Evolutionary conservation across 2,329 filamentous ascomycete species (phyloP), one percentile per base, ranked within the genome.

Genomic region (Lachnellula arida): DNA sequence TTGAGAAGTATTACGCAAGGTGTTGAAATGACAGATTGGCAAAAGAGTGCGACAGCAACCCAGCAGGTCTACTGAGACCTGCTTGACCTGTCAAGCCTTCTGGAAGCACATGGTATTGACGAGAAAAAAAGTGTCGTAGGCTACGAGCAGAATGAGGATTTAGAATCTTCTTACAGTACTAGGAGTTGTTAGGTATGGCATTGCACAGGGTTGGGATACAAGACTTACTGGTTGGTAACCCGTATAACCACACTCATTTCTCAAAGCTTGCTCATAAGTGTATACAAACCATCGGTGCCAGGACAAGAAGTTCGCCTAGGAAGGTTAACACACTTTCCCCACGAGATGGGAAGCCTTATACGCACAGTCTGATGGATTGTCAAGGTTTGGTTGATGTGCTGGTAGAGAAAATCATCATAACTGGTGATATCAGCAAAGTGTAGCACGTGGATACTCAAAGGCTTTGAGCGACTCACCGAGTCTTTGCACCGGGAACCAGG

Each of bases 251-350:
- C 76, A 78, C 51, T 75, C 71, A 2, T 74, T 63, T 46, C 70
- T 66, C 4, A 78, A 68, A 25, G 72, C 73, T 55, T 72, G 64
- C 58, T 78, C 76, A 55, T 73, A 77, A 15, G 72, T 64, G 53
- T 67, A 71, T 44, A 73, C 65, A 60, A 72, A 76, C 57, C 74
- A 73, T 42, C 76, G 71, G 56, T 78, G 76, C 75, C 76, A 76
- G 35, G 71, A 69, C 37, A 77, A 62, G 65, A 77, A 75, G 63
- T 63, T 67, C 11, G 60, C 52, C 63, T 58, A 17, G 15, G 14
- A 32, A n/a, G 19, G 48, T 40, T 22, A 51, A 39, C 5, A 50
- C 39, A 7, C 34, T 15, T 22, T 17, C 12, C 2, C 7, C n/a
- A 23, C 1, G 22, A 44, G 5, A 44, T 14, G 2, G 34, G 51